phyloP scores from a whole-genome alignment of 2,329 filamentous ascomycete species.

The Chaetomium olivaceum region DNA sequence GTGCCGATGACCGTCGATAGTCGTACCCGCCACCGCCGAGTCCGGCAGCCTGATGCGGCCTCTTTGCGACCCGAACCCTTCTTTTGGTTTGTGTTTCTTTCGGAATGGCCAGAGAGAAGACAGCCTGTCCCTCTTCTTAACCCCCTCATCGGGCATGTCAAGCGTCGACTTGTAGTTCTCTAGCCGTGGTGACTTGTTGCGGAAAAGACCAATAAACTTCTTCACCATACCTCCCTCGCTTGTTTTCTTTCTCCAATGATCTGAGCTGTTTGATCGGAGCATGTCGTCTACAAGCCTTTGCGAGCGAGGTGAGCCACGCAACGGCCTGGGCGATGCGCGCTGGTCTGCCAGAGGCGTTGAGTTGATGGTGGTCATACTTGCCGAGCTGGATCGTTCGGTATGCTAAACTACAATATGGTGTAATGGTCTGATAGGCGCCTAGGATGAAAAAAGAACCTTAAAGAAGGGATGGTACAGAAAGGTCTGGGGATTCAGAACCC shows the following conservation, averaged over 20 bases:
- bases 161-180: conserved; percentile 53
- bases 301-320: conserved; percentile 25
- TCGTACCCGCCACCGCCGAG: conserved; percentile 56
- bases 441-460: not conserved
- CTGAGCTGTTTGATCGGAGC: conserved; percentile 17
- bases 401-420: not conserved
- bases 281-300: conserved; percentile 15
- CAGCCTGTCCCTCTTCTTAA: conserved; percentile 39
- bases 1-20: conserved; percentile 55
- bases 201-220: conserved; percentile 52
- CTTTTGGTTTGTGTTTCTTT: conserved; percentile 16
- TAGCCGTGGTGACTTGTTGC: conserved; percentile 50
- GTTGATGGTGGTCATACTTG: conserved; percentile 6
- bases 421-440: not conserved
- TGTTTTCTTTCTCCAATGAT: conserved; percentile 30
- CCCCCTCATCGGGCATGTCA: conserved; percentile 33
- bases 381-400: not conserved
- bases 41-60: conserved; percentile 51
- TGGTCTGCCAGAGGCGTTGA: conserved; percentile 6
- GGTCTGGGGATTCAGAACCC: not conserved
- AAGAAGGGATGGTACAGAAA: not conserved
- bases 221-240: conserved; percentile 28
- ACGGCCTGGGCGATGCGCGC: conserved; percentile 20
- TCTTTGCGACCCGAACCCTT: conserved; percentile 26
- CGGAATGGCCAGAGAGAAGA: conserved; percentile 42